Percentiles rank a stretch among this genome's conserved stretches.
These are phyloP conservation scores for Keithomyces neogunnii DNA, from an alignment of 2,329 filamentous ascomycete species.

Conservation along the genomic window DNA sequence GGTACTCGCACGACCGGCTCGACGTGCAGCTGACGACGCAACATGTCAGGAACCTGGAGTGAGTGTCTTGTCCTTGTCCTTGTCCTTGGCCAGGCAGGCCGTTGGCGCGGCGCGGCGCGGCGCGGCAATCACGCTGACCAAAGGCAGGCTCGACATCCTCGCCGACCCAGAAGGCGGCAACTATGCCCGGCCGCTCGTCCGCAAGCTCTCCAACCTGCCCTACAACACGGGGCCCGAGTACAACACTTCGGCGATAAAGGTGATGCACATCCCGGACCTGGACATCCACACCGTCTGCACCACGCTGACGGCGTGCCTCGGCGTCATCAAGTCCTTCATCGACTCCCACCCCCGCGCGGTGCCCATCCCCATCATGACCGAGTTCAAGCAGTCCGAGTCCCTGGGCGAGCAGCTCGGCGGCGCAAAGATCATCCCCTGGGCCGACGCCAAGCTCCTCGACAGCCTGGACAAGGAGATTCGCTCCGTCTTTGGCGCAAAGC, in stretches of 20 bases:
- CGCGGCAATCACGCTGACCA: background rate
- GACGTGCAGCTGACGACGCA: slow-evolving; percentile 35
- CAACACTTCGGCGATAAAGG: slow-evolving; percentile 34
- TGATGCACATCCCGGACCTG: slow-evolving; percentile 41
- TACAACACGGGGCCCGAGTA: slow-evolving; percentile 29
- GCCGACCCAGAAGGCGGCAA: slow-evolving; percentile 38
- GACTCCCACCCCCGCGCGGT: slow-evolving; percentile 32
- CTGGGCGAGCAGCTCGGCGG: slow-evolving; percentile 18
- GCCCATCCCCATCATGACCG: slow-evolving; percentile 39
- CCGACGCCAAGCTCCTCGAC: slow-evolving; percentile 29
- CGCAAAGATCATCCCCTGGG: slow-evolving; percentile 33
- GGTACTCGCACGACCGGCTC: slow-evolving; percentile 38
- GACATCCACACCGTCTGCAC: slow-evolving; percentile 37
- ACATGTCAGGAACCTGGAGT: slow-evolving; percentile 36
- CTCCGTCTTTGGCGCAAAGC: slow-evolving; percentile 27
- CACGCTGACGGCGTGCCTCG: slow-evolving; percentile 35
- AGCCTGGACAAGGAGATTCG: slow-evolving; percentile 38
- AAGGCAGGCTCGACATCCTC: slow-evolving; percentile 30
- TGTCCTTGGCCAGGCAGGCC: background rate
- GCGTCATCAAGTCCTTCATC: slow-evolving; percentile 34
- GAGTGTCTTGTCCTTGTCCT: background rate
- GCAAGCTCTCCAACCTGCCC: slow-evolving; percentile 28
- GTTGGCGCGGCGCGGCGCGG: no score
- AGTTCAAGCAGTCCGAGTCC: slow-evolving; percentile 32
- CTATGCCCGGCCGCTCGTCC: slow-evolving; percentile 35